Base-by-base conservation (phyloP, 805 yeast species). In the Wickerhamomyces subpelliculosus region DNA sequence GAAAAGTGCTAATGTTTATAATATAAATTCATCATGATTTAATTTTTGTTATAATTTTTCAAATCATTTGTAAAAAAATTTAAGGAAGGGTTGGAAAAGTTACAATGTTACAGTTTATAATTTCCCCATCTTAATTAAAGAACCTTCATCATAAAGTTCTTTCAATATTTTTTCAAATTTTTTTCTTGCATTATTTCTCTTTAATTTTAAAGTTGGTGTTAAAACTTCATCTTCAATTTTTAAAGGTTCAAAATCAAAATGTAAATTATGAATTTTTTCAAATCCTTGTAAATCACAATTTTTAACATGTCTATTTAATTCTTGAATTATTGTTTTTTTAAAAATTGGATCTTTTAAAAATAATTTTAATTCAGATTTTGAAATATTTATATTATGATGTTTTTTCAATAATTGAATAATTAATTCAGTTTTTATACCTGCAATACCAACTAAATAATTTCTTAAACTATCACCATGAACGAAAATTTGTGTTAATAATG, bases 151-250 rank as follows among this genome's bases (percentile, higher is more conserved):
- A 46, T 78, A 78, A 60, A 78, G 50, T 7, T 43, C 46, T 16
- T 64, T 63, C 40, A 78, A 54, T 17, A 61, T 62, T 8, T 48
- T 38, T 31, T 59, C 56, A 54, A 70, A 78, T 37, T 57, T 58
- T 54, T 65, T 65, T 27, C 64, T 65, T 0, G 78, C 76, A 31
- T 65, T 62, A 1, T 68, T 61, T 41, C 84, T 62, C 57, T 74
- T 74, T 38, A 75, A 60, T 53, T 75, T 75, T 46, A 75, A 50
- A 8, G 89, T 82, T 32, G 89, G 89, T 2, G 90, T 82, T 27
- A 82, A 56, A 9, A 75, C 72, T 38, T 75, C 80, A 44, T 77
- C 76, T 38, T 70, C 79, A 16, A 77, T 57, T 28, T 65, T 75
- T 45, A 81, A 62, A 8, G 87, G 85, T 48, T 81, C 85, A 35